Percentiles rank a stretch among this genome's conserved stretches.
These are phyloP conservation scores for Cryptosporidium ubiquitum DNA, from an alignment of 169 alveolate species.

Conservation along the genomic window DNA sequence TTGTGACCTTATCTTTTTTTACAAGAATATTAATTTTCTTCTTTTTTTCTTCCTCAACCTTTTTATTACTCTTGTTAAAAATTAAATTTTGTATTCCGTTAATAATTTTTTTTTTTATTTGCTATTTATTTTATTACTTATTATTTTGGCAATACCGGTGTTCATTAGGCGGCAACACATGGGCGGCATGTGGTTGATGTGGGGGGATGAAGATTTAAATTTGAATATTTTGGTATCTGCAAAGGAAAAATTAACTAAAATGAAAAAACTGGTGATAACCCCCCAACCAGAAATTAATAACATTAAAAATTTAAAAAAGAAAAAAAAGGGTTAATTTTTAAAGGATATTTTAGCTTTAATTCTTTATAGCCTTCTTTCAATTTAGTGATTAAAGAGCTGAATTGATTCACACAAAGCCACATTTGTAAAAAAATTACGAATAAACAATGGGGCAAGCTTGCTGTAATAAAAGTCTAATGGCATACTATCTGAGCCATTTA, in stretches of 20 bases:
- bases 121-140: background rate
- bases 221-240: slow-evolving; percentile 15
- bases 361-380: background rate
- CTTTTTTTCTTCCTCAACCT: background rate
- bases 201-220: background rate
- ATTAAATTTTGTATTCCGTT: background rate
- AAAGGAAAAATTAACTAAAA: background rate
- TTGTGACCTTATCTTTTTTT: background rate
- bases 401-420: background rate
- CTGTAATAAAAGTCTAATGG: background rate
- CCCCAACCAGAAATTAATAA: background rate
- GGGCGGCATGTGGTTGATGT: background rate
- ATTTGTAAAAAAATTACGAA: background rate
- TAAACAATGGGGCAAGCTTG: background rate
- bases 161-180: background rate
- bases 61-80: background rate
- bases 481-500: background rate
- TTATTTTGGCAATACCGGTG: slow-evolving; percentile 13
- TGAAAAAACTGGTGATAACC: background rate
- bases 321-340: background rate
- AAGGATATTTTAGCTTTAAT: background rate
- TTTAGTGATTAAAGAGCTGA: background rate
- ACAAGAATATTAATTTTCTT: background rate
- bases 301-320: background rate
- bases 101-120: background rate